Percentiles rank a stretch among this genome's conserved stretches.
Conservation (phyloP, 2,329 filamentous ascomycete genomes). For the Calonectria leucothoes region DNA sequence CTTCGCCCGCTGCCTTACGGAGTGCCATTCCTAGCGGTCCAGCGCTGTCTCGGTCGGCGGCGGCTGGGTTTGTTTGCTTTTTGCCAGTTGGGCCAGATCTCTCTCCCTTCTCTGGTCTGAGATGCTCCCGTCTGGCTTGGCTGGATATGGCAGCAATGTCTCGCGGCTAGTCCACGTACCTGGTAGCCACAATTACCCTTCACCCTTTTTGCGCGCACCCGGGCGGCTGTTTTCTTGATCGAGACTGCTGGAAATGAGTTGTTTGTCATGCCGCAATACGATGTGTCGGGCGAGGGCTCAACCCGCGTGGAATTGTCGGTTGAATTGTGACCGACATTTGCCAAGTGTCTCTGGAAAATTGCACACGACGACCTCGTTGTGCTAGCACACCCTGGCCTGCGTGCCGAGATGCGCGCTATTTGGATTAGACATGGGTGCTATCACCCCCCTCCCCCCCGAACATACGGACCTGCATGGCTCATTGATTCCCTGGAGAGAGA, state of each 20-base stretch:
- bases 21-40: slow-evolving; percentile 16
- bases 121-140: slow-evolving; percentile 25
- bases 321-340: slow-evolving; percentile 29
- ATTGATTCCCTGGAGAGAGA: slow-evolving; percentile 37
- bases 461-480: slow-evolving; percentile 43
- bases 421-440: slow-evolving; percentile 25
- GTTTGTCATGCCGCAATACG: slow-evolving; percentile 7
- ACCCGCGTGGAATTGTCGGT: slow-evolving; percentile 27
- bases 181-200: slow-evolving; percentile 4
- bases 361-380: slow-evolving; percentile 30
- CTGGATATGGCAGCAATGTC: slow-evolving; percentile 21
- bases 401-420: slow-evolving; percentile 31
- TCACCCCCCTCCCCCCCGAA: slow-evolving; percentile 35
- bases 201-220: background rate
- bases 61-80: slow-evolving; percentile 18
- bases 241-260: background rate
- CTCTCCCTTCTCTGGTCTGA: slow-evolving; percentile 19
- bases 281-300: slow-evolving; percentile 18
- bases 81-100: slow-evolving; percentile 15
- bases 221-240: slow-evolving; percentile 8
- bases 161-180: slow-evolving; percentile 11
- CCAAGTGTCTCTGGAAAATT: slow-evolving; percentile 38
- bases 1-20: slow-evolving; percentile 20
- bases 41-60: slow-evolving; percentile 11
- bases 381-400: slow-evolving; percentile 27